A percentile compares a stretch with the other conserved stretches of the same genome.
Evolutionary conservation across 352 stramenopile genomes (phyloP).

Genomic region (Phytophthora idaei): DNA sequence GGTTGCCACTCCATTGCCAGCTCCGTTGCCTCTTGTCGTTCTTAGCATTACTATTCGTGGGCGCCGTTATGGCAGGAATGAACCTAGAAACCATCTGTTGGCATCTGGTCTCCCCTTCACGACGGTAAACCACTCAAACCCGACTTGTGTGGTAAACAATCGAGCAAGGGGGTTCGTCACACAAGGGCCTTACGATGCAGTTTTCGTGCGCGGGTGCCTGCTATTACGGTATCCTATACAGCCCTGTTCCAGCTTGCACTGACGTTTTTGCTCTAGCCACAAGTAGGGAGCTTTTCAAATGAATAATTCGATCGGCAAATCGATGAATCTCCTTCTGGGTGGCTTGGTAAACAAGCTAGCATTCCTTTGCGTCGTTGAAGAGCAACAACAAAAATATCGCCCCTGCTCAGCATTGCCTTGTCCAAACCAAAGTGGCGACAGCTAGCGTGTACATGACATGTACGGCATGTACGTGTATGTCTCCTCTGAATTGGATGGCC

Average conservation of each 20-base stretch:
- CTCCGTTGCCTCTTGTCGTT: neutral
- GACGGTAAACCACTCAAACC: slow-evolving; percentile 10
- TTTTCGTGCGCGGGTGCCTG: slow-evolving; percentile 3
- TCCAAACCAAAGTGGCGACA: slow-evolving; percentile 1
- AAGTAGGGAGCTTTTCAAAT: too few relatives aligned
- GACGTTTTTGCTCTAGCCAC: too few relatives aligned
- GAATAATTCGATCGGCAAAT: neutral
- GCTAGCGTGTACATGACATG: neutral
- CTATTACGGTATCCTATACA: neutral
- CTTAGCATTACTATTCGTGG: neutral
- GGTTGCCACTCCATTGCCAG: neutral
- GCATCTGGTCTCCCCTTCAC: slow-evolving; percentile 24
- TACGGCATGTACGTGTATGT: neutral
- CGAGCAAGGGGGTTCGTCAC: slow-evolving; percentile 1
- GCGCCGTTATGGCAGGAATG: slow-evolving; percentile 8
- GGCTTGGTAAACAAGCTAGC: neutral
- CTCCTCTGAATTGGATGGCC: neutral
- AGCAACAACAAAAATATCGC: neutral
- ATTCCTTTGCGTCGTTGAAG: slow-evolving; percentile 5
- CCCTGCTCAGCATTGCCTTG: slow-evolving; percentile 10
- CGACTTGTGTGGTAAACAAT: slow-evolving; percentile 19
- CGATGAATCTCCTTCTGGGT: neutral
- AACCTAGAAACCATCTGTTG: slow-evolving; percentile 28
- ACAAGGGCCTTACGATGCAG: neutral
- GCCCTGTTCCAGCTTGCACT: too few relatives aligned